These are phyloP conservation scores for Cinnamomum chago DNA, from an alignment of 164 flowering plant genomes.

Conservation along the genomic window DNA sequence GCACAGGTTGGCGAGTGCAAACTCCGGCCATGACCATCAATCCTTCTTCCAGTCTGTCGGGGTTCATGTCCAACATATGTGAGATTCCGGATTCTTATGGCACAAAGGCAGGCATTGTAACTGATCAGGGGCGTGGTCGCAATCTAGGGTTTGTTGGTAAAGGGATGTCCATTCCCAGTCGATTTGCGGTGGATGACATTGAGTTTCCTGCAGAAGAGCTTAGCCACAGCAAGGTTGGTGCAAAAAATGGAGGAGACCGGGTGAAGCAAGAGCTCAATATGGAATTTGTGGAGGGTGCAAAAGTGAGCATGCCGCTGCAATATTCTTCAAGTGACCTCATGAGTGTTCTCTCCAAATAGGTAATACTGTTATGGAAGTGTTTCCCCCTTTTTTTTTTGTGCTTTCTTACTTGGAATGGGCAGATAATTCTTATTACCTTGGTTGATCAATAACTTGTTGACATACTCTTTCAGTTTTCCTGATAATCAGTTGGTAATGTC, in stretches of 20 bases:
- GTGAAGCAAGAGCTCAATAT: conserved; percentile 57
- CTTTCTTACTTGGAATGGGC: background rate
- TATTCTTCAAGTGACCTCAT: conserved; percentile 49
- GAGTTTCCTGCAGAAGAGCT: conserved; percentile 32
- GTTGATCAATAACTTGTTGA: background rate
- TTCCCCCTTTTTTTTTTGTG: background rate
- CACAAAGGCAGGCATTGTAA: conserved; percentile 23
- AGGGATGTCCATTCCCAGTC: conserved; percentile 46
- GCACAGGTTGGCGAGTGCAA: conserved; percentile 31
- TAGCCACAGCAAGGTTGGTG: conserved; percentile 24
- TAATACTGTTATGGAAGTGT: conserved; percentile 13
- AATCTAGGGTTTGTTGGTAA: conserved; percentile 52
- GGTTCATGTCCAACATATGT: conserved; percentile 23
- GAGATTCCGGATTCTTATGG: conserved; percentile 33
- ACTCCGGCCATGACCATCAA: conserved; percentile 23
- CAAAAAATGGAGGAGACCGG: conserved; percentile 23
- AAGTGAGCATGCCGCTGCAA: conserved; percentile 33
- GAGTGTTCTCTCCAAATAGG: conserved; percentile 70
- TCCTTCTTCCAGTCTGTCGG: conserved; percentile 27
- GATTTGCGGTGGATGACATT: conserved; percentile 52
- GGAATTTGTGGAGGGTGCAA: conserved; percentile 38
- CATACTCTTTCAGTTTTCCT: no score
- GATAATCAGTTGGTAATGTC: no score
- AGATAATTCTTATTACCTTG: background rate
- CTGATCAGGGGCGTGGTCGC: conserved; percentile 38